Conservation (phyloP, 179 eudicot genomes). For the Beta lomatogona region DNA sequence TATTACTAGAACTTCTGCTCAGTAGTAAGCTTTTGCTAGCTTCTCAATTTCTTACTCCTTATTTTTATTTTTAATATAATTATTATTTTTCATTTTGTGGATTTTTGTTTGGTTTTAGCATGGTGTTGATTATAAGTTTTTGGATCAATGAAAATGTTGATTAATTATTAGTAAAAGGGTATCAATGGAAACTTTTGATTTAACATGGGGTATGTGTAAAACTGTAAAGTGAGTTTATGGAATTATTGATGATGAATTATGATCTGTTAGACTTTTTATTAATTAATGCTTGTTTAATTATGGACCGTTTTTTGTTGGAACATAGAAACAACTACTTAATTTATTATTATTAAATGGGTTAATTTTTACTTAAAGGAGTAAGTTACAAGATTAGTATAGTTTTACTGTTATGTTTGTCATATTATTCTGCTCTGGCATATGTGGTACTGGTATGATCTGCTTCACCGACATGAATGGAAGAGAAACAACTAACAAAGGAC, state of each 20-base stretch:
- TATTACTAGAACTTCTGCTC: conserved; percentile 30
- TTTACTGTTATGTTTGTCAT: not conserved
- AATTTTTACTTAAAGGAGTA: not conserved
- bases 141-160: conserved; percentile 6
- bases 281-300: not conserved
- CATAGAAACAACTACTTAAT: not conserved
- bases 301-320: conserved; percentile 7
- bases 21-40: not conserved
- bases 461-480: conserved; percentile 32
- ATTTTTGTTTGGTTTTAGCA: not conserved
- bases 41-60: not conserved
- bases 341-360: not conserved
- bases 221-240: conserved; percentile 35
- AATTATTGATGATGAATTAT: conserved; percentile 30
- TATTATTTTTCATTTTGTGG: not conserved
- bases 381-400: not conserved
- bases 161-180: not conserved
- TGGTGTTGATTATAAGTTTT: conserved; percentile 18
- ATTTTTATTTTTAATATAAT: not conserved
- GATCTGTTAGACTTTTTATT: not conserved
- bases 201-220: not conserved
- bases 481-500: not conserved
- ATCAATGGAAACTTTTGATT: not conserved
- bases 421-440: not conserved
- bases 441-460: not conserved